These are phyloP conservation scores for Closterium sp. DNA, from an alignment of 139 green algal species.

Conservation along the genomic window DNA sequence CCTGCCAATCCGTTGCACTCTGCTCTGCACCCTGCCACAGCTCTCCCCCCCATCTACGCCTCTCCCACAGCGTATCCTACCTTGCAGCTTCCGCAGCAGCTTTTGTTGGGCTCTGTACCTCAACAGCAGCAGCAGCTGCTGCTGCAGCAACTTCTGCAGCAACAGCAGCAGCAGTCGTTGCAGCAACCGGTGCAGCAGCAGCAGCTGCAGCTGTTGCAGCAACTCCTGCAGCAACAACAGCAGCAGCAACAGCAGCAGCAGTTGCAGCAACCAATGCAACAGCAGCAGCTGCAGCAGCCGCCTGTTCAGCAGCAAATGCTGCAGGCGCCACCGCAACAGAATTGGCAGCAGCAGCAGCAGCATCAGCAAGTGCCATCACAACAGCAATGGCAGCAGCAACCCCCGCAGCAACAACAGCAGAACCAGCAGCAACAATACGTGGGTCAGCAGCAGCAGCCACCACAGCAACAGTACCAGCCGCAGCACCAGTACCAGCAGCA, in stretches of 20 bases:
- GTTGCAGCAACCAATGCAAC: background rate
- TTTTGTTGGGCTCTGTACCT: background rate
- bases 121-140: background rate
- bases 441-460: too few relatives aligned
- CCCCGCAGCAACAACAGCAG: background rate
- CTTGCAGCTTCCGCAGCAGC: background rate
- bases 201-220: background rate
- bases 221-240: background rate
- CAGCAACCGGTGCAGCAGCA: background rate
- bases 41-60: background rate
- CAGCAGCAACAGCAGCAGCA: background rate
- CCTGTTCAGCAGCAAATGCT: background rate
- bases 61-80: background rate
- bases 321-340: background rate
- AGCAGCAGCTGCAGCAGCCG: background rate
- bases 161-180: background rate
- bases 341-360: background rate
- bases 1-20: background rate
- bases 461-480: background rate
- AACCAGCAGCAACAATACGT: background rate
- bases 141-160: background rate
- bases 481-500: background rate
- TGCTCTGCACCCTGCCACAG: background rate
- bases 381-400: background rate
- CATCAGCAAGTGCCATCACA: background rate